Evolutionary conservation across 768 basidiomycete genomes (phyloP).

Genomic region (Hydnum rufescens): DNA sequence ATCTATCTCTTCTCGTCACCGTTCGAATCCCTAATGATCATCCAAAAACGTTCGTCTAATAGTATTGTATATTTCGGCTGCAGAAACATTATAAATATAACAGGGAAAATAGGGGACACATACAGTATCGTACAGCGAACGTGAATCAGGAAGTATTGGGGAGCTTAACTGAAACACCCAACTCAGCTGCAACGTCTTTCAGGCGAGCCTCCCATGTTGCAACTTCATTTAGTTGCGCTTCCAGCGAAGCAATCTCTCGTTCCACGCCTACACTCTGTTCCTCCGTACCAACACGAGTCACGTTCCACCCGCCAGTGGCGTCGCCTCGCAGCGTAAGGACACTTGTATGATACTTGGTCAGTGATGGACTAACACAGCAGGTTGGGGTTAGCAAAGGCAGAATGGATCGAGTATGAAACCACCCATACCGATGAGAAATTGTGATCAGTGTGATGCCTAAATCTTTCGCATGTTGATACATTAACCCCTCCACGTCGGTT

Average conservation of each 20-base stretch:
- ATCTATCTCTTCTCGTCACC: not conserved
- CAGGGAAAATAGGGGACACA: no score
- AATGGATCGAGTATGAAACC: conserved; percentile 10
- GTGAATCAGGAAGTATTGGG: not conserved
- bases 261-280: conserved; percentile 60
- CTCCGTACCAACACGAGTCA: conserved; percentile 47
- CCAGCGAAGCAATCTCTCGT: conserved; percentile 48
- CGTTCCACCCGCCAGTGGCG: conserved; percentile 47
- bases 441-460: conserved; percentile 84
- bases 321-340: conserved; percentile 65
- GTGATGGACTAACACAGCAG: conserved; percentile 36
- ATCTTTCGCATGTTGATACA: conserved; percentile 86
- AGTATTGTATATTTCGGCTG: conserved; percentile 70
- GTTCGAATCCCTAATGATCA: not conserved
- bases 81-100: conserved; percentile 30
- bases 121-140: no score
- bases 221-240: conserved; percentile 49
- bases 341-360: conserved; percentile 78
- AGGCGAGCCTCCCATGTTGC: conserved; percentile 52
- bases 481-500: conserved; percentile 84
- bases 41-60: not conserved
- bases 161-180: conserved; percentile 16
- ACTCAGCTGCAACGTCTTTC: conserved; percentile 36
- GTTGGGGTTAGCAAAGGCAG: not conserved
- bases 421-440: conserved; percentile 67